Conservation (phyloP, 2,329 filamentous ascomycete species). For the Leptographium radiaticola region DNA sequence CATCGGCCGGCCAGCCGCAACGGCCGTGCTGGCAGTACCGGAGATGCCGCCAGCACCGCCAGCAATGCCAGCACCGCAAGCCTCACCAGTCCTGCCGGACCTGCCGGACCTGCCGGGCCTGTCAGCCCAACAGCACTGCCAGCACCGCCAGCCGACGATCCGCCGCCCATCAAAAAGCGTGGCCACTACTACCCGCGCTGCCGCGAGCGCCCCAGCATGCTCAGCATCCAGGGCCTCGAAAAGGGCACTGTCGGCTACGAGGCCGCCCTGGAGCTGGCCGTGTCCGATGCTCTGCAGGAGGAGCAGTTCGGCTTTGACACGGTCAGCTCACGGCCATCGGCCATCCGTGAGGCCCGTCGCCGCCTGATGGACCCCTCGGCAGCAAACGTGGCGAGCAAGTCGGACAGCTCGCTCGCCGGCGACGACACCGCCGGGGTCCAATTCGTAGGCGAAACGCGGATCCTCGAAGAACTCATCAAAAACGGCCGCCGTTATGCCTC, state of each 20-base stretch:
- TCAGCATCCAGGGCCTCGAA: constrained; percentile 58
- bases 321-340: constrained; percentile 38
- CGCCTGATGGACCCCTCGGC: constrained; percentile 37
- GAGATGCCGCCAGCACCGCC: background rate
- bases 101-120: too few relatives aligned
- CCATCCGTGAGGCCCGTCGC: constrained; percentile 44
- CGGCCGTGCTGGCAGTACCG: background rate
- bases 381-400: background rate
- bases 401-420: background rate
- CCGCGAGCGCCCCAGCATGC: constrained; percentile 55
- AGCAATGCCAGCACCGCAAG: background rate
- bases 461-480: constrained; percentile 45
- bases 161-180: constrained; percentile 29
- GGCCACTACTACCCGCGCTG: constrained; percentile 47
- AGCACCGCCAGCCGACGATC: constrained; percentile 10
- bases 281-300: constrained; percentile 51
- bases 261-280: constrained; percentile 51
- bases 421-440: constrained; percentile 29
- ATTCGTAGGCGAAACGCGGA: constrained; percentile 40
- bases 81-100: too few relatives aligned
- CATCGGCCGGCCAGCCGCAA: constrained; percentile 18
- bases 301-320: constrained; percentile 47
- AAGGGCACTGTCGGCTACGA: constrained; percentile 58
- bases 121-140: too few relatives aligned
- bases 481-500: constrained; percentile 43